A percentile compares a stretch with the other conserved stretches of the same genome.
phyloP scores from a whole-genome alignment of 495 filamentous ascomycete species.

The Xylaria telfairii region DNA sequence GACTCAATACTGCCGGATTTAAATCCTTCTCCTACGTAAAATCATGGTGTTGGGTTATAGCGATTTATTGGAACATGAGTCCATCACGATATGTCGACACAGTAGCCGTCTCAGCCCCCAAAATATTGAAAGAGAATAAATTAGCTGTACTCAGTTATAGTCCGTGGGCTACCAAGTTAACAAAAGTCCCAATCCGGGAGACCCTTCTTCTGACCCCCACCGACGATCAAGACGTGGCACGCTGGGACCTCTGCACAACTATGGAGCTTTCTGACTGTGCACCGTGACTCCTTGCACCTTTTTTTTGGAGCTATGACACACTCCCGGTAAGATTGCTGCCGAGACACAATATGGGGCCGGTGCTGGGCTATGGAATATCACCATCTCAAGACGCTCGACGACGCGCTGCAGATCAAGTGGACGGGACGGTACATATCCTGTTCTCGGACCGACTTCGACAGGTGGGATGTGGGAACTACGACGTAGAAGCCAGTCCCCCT shows the following conservation, averaged over 20 bases:
- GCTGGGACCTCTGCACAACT: slow-evolving; percentile 20
- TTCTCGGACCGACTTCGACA: slow-evolving; percentile 23
- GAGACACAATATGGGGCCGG: slow-evolving; percentile 14
- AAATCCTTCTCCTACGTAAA: neutral
- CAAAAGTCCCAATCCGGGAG: neutral
- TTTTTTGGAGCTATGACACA: slow-evolving; percentile 8
- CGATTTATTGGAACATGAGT: neutral
- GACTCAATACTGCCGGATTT: neutral
- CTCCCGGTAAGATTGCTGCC: neutral
- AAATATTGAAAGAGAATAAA: slow-evolving; percentile 25
- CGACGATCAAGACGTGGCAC: slow-evolving; percentile 14
- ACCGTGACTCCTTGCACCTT: neutral
- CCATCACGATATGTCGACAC: slow-evolving; percentile 27
- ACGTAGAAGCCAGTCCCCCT: slow-evolving; percentile 22
- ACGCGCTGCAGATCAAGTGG: slow-evolving; percentile 5
- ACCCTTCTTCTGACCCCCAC: neutral
- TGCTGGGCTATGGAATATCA: slow-evolving; percentile 12
- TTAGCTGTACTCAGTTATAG: slow-evolving; percentile 27
- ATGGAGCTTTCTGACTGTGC: slow-evolving; percentile 15
- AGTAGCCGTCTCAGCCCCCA: slow-evolving; percentile 14
- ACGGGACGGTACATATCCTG: neutral
- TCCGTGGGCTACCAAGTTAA: slow-evolving; percentile 17
- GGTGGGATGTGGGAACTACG: slow-evolving; percentile 11
- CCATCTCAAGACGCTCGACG: slow-evolving; percentile 24
- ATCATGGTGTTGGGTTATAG: neutral